Conservation (phyloP, 192 early-diverging fungal species). For the Haplosporangium gracile region DNA sequence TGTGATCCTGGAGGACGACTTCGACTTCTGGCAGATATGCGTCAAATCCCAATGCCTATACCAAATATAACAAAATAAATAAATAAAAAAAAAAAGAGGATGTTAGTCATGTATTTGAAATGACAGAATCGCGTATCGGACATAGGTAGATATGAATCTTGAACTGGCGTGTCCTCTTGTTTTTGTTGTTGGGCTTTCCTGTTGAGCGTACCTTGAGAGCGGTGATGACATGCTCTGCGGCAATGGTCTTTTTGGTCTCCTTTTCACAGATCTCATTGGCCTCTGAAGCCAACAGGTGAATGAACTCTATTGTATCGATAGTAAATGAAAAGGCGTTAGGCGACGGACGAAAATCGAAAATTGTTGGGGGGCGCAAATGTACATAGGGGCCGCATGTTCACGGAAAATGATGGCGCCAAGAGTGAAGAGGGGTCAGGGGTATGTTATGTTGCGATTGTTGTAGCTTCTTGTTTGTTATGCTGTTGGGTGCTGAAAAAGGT, state of each 20-base stretch:
- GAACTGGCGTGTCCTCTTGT: background rate
- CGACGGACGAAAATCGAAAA: background rate
- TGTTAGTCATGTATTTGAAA: background rate
- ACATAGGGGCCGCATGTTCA: background rate
- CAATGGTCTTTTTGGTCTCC: conserved; percentile 96
- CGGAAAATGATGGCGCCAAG: background rate
- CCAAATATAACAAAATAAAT: background rate
- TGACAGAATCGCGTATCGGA: background rate
- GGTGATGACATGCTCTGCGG: conserved; percentile 93
- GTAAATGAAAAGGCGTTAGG: conserved; percentile 16
- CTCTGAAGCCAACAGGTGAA: conserved; percentile 93
- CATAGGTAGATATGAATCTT: background rate
- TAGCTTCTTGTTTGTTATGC: background rate
- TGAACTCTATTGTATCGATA: conserved; percentile 78
- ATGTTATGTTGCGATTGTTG: background rate
- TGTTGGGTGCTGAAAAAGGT: background rate
- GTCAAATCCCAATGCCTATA: conserved; percentile 89
- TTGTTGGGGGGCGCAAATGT: background rate
- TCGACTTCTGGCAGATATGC: conserved; percentile 90
- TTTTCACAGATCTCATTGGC: conserved; percentile 98
- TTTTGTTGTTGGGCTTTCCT: background rate
- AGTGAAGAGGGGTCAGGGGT: background rate
- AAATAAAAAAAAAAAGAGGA: background rate
- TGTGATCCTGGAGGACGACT: conserved; percentile 91
- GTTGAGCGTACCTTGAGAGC: conserved; percentile 77